A percentile compares a stretch with the other conserved stretches of the same genome.
Evolutionary conservation across 306 rosid genomes (phyloP).

Genomic region (Cyamopsis tetragonoloba): DNA sequence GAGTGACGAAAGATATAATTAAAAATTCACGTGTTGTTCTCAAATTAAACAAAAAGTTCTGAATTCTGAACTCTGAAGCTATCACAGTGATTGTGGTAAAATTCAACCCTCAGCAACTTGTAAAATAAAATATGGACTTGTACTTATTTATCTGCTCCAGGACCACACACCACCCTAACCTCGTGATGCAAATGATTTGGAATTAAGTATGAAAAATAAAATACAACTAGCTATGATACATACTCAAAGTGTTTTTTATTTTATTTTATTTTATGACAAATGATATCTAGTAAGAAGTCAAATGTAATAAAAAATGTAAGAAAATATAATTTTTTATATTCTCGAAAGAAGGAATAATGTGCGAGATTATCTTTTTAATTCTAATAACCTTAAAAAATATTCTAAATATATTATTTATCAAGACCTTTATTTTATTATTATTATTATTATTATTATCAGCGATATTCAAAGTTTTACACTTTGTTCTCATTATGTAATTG

Average conservation of each 20-base stretch:
- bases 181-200: background rate
- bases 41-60: background rate
- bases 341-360: too few relatives aligned
- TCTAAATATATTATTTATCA: too few relatives aligned
- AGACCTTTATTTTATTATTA: too few relatives aligned
- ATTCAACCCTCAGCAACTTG: background rate
- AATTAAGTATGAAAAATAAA: background rate
- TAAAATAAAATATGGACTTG: background rate
- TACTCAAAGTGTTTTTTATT: too few relatives aligned
- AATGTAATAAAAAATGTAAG: too few relatives aligned
- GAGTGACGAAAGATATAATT: background rate
- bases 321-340: too few relatives aligned
- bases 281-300: too few relatives aligned
- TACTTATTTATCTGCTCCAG: slow-evolving; percentile 4
- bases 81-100: slow-evolving; percentile 11
- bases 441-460: too few relatives aligned
- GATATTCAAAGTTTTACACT: background rate
- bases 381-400: too few relatives aligned
- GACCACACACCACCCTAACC: background rate
- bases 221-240: too few relatives aligned
- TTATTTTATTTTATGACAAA: too few relatives aligned
- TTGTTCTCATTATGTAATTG: background rate
- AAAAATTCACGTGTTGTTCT: slow-evolving; percentile 8
- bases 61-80: slow-evolving; percentile 22
- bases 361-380: too few relatives aligned